Conservation (phyloP, 2,329 filamentous ascomycete genomes). For the Arthrobotrys iridis region DNA sequence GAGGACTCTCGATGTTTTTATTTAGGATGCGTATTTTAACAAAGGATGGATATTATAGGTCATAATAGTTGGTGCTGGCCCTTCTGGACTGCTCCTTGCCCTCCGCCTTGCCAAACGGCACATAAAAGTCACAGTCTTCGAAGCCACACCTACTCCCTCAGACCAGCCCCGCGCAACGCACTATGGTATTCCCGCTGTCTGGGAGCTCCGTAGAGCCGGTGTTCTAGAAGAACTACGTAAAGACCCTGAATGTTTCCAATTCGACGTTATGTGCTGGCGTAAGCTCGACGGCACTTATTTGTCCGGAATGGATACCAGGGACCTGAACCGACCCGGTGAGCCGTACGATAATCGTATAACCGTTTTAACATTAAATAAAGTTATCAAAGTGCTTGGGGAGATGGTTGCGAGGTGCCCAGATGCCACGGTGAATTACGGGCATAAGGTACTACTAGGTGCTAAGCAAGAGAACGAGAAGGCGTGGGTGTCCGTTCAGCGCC, state of each 20-base stretch:
- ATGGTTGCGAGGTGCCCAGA: conserved; percentile 60
- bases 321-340: conserved; percentile 59
- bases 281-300: conserved; percentile 61
- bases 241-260: conserved; percentile 62
- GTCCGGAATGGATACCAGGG: conserved; percentile 58
- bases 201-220: conserved; percentile 70
- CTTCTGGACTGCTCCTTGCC: conserved; percentile 65
- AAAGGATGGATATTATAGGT: conserved; percentile 59
- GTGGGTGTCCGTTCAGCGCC: conserved; percentile 27
- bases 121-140: conserved; percentile 68
- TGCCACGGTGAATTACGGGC: conserved; percentile 64
- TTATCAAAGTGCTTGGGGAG: conserved; percentile 63
- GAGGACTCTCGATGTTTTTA: not conserved
- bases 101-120: conserved; percentile 67
- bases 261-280: conserved; percentile 63
- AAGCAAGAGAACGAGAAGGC: conserved; percentile 63
- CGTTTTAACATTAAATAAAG: conserved; percentile 63
- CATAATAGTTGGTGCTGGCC: conserved; percentile 66
- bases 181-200: conserved; percentile 70
- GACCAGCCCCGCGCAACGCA: conserved; percentile 71
- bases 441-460: conserved; percentile 63
- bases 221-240: conserved; percentile 67
- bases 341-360: conserved; percentile 62
- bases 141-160: conserved; percentile 68
- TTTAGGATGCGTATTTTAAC: not conserved